phyloP scores from a whole-genome alignment of 345 rosid species.

The Mercurialis annua region DNA sequence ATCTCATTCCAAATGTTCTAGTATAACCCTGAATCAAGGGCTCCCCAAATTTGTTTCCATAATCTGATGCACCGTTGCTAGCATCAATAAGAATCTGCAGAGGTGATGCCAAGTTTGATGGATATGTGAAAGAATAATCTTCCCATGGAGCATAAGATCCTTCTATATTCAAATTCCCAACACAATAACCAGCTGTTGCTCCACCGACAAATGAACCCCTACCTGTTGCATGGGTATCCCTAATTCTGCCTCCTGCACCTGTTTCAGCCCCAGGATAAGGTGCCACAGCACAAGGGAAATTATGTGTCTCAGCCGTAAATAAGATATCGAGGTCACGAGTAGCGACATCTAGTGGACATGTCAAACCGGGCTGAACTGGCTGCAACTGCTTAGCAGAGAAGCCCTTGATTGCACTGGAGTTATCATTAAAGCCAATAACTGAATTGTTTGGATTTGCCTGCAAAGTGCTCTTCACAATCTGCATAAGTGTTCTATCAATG shows the following conservation, averaged over 20 bases:
- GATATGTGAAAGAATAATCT: constrained; percentile 68
- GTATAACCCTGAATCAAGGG: constrained; percentile 92
- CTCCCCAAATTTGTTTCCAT: constrained; percentile 94
- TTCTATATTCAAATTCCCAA: constrained; percentile 74
- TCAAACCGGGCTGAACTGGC: constrained; percentile 64
- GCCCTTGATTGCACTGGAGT: constrained; percentile 92
- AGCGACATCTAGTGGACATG: constrained; percentile 49
- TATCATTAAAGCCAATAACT: constrained; percentile 90
- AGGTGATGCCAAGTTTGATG: constrained; percentile 82
- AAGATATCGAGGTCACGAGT: constrained; percentile 66
- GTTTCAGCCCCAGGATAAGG: constrained; percentile 99
- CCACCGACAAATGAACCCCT: constrained; percentile 87
- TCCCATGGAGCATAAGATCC: constrained; percentile 94
- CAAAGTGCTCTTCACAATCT: constrained; percentile 89
- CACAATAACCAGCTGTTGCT: constrained; percentile 83
- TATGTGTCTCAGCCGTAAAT: constrained; percentile 95
- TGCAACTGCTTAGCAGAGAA: constrained; percentile 65
- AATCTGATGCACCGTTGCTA: constrained; percentile 95
- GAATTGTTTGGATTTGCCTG: constrained; percentile 78
- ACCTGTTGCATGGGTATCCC: constrained; percentile 99
- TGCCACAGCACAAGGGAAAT: constrained; percentile 98
- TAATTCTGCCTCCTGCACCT: constrained; percentile 93
- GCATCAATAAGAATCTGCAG: constrained; percentile 82
- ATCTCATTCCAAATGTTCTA: constrained; percentile 88
- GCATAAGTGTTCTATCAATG: constrained; percentile 78